Evolutionary conservation across 805 yeast species (phyloP).

Genomic region (Lipomyces oligophaga): DNA sequence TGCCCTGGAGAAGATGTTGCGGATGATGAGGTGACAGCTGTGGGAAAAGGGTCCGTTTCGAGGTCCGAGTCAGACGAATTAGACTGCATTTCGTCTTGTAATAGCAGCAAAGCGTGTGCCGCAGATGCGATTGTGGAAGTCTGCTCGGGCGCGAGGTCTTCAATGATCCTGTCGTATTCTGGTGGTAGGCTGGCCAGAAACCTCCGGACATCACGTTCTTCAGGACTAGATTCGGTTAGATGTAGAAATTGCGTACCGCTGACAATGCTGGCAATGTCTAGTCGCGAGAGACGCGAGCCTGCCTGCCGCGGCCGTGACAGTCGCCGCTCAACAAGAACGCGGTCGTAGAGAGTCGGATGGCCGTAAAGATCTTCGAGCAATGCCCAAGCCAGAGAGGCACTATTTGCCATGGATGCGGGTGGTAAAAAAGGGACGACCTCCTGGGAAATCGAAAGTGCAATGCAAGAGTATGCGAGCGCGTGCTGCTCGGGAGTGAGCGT

Average conservation of each 20-base stretch:
- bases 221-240: no score
- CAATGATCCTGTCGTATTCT: slow-evolving; percentile 7
- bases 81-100: no score
- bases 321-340: slow-evolving; percentile 10
- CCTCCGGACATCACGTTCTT: no score
- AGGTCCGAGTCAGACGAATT: no score
- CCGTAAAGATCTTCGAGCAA: slow-evolving; percentile 9
- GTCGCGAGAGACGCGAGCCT: slow-evolving; percentile 2
- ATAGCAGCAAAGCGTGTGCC: no score
- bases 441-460: slow-evolving; percentile 10
- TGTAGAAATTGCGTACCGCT: no score
- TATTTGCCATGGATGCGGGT: not conserved
- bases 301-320: slow-evolving; percentile 3
- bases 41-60: no score
- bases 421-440: not conserved
- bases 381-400: slow-evolving; percentile 18
- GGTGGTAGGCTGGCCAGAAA: slow-evolving; percentile 18
- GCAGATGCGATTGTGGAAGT: no score
- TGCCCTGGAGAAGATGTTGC: no score
- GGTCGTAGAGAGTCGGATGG: slow-evolving; percentile 9
- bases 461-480: slow-evolving; percentile 7
- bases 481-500: slow-evolving; percentile 3
- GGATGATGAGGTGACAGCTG: no score
- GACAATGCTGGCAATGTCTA: no score
- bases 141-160: slow-evolving; percentile 4